Base-by-base conservation (phyloP, 1,139 yeast genomes). In the Suhomyces maxii region DNA sequence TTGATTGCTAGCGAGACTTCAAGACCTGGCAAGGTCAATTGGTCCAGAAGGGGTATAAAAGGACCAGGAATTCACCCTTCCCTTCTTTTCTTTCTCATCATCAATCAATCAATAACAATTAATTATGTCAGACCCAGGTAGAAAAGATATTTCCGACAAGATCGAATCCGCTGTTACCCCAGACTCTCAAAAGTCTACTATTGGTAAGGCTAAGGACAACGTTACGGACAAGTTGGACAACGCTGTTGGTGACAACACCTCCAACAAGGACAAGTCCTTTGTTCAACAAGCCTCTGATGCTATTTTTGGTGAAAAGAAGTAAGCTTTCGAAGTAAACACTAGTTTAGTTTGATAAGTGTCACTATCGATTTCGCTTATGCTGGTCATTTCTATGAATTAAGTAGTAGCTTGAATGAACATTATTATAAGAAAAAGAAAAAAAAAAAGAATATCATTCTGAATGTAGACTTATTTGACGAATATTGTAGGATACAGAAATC, bases 121-220 rank as follows among this genome's bases (percentile, higher is more conserved):
- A 41, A 53, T 32, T 38, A 85, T 85, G 90, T 81, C 89, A 60
- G 90, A 85, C 80, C 65, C 78, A 52, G 89, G 88, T 58, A 86
- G 95, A 85, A 88, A 88, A 71, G 71, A 77, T 63, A 77, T 89
- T 61, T 59, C 84, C 56, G 86, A 83, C 66, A 88, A 89, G 72
- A 70, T 80, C 54, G 45, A 74, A 48, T 95, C 88, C 76, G 63
- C 79, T 41, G 53, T 86, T 46, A 87, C 81, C 58, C 96, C 97
- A 63, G 84, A 89, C 53, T 69, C 81, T 46, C 77, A 86, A 65
- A 89, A 89, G 77, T 56, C 83, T 40, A 70, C 76, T 57, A 67
- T 72, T 38, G 86, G 88, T 60, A 73, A 84, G 70, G 84, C 83
- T 55, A 84, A 86, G 76, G 96, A 89, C 73, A 51, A 66, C 36